phyloP scores from a whole-genome alignment of 768 basidiomycete species.

The Collybiopsis confluens region DNA sequence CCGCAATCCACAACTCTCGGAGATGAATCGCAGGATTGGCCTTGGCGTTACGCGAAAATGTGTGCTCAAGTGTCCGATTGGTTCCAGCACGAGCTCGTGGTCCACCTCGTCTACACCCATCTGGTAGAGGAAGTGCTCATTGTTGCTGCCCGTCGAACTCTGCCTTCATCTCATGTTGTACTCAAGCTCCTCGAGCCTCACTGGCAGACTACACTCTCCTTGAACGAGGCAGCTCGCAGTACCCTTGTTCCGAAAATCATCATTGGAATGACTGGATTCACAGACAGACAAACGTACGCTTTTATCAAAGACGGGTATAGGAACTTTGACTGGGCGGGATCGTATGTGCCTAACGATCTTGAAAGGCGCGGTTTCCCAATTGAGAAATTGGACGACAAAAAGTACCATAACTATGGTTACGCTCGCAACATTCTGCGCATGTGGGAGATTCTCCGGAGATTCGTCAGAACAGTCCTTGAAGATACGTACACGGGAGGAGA shows the following conservation, averaged over 20 bases:
- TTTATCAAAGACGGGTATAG: constrained; percentile 19
- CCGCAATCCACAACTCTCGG: constrained; percentile 3
- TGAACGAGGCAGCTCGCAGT: constrained; percentile 22
- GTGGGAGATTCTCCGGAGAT: constrained; percentile 24
- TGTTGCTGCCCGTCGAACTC: constrained; percentile 24
- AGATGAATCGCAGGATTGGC: constrained; percentile 23
- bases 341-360: constrained; percentile 25
- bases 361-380: constrained; percentile 24
- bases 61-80: constrained; percentile 26
- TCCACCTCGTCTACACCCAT: constrained; percentile 26
- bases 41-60: constrained; percentile 29
- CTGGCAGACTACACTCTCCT: constrained; percentile 24
- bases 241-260: constrained; percentile 24
- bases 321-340: constrained; percentile 21
- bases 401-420: constrained; percentile 27
- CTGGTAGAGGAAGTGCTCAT: constrained; percentile 27
- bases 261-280: constrained; percentile 17
- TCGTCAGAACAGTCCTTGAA: constrained; percentile 17
- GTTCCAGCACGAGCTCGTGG: constrained; percentile 22
- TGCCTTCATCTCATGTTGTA: constrained; percentile 20
- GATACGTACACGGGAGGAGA: constrained; percentile 17
- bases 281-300: constrained; percentile 12
- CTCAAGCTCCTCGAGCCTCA: constrained; percentile 24
- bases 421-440: constrained; percentile 20
- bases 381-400: constrained; percentile 19